phyloP scores from a whole-genome alignment of 108 stramenopile species.

The Cylindrotheca fusiformis region DNA sequence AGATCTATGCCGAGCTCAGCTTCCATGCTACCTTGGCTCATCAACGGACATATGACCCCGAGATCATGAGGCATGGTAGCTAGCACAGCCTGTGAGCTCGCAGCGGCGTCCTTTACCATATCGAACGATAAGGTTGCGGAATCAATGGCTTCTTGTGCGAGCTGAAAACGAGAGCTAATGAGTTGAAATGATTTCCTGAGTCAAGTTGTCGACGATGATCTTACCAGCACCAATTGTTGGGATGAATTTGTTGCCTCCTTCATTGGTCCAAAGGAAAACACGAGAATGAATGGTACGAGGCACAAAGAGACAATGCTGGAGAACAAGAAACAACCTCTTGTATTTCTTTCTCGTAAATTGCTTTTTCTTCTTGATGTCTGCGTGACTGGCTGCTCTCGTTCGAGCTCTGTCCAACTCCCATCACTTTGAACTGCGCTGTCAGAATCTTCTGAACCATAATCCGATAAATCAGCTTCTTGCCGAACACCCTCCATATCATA shows the following conservation, averaged over 20 bases:
- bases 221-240: constrained; percentile 12
- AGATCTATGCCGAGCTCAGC: constrained; percentile 28
- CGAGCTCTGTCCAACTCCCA: too few species aligned
- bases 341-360: constrained; percentile 23
- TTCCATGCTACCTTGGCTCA: constrained; percentile 10
- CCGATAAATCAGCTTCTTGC: not conserved
- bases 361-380: not conserved
- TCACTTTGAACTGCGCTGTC: too few species aligned
- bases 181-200: too few species aligned
- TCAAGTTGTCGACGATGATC: not conserved
- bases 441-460: constrained; percentile 1
- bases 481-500: not conserved
- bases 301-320: constrained; percentile 27
- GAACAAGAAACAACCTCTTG: constrained; percentile 30
- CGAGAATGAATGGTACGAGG: constrained; percentile 26
- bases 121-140: not conserved
- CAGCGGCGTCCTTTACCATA: constrained; percentile 16
- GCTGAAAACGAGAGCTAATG: too few species aligned
- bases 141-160: not conserved
- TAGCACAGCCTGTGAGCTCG: constrained; percentile 8
- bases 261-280: constrained; percentile 29
- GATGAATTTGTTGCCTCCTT: constrained; percentile 14
- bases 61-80: constrained; percentile 7
- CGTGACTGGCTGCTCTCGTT: too few species aligned
- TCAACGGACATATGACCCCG: constrained; percentile 27